These are phyloP conservation scores for Marasmius sp. DNA, from an alignment of 1,284 basidiomycete species.

Conservation along the genomic window DNA sequence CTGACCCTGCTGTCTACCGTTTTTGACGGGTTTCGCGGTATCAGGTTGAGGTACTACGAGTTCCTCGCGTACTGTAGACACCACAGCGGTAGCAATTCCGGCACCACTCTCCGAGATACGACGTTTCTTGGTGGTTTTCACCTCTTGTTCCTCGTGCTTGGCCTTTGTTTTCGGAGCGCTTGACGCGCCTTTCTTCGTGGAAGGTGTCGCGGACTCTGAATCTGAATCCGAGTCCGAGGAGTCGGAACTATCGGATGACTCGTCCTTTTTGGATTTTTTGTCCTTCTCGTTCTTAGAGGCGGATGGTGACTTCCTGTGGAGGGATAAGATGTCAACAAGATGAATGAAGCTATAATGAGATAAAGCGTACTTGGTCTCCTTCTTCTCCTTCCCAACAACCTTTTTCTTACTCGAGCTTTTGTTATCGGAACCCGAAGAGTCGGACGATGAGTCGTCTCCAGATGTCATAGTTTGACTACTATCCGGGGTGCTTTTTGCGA, in stretches of 20 bases:
- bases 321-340: not conserved
- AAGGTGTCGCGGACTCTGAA: conserved; percentile 11
- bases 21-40: conserved; percentile 30
- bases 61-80: conserved; percentile 17
- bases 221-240: conserved; percentile 17
- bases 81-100: conserved; percentile 47
- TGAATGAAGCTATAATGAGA: not conserved
- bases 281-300: too few relatives aligned
- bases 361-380: not conserved
- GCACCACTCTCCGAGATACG: conserved; percentile 50
- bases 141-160: not conserved
- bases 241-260: conserved; percentile 24
- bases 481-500: conserved; percentile 8
- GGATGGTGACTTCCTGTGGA: not conserved
- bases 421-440: not conserved
- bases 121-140: conserved; percentile 55
- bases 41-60: conserved; percentile 13
- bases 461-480: conserved; percentile 3
- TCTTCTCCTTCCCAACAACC: not conserved
- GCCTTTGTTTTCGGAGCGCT: not conserved
- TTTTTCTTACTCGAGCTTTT: not conserved
- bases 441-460: not conserved
- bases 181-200: conserved; percentile 7
- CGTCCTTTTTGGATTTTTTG: conserved; percentile 5
- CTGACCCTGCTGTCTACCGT: conserved; percentile 44